Percentiles rank a stretch among this genome's conserved stretches.
Evolutionary conservation across 371 early-diverging fungal genomes (phyloP).

Genomic region (Mucor plumbeus): DNA sequence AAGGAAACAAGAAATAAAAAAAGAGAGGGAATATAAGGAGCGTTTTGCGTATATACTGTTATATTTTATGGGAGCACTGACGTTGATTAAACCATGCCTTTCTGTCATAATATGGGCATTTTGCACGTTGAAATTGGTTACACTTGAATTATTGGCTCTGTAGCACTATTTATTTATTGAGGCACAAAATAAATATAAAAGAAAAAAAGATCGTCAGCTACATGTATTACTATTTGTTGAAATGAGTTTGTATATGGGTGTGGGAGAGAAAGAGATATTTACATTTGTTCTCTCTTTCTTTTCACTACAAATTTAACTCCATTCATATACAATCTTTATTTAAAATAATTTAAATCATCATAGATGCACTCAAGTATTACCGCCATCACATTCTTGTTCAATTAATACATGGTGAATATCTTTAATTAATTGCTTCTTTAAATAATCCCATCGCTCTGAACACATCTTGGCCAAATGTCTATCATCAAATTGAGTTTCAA

Average conservation of each 20-base stretch:
- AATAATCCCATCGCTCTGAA: slow-evolving; percentile 26
- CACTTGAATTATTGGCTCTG: slow-evolving; percentile 21
- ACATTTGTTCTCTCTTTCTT: background rate
- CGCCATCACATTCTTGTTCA: background rate
- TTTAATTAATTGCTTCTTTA: slow-evolving; percentile 28
- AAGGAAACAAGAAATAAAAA: slow-evolving; percentile 5
- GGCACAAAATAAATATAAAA: background rate
- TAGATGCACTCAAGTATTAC: background rate
- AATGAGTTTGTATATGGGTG: background rate
- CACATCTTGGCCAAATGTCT: slow-evolving; percentile 31
- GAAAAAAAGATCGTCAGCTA: slow-evolving; percentile 18
- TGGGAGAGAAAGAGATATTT: background rate
- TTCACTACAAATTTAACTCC: background rate
- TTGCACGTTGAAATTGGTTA: slow-evolving; percentile 29
- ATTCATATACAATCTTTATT: background rate
- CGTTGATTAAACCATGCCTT: slow-evolving; percentile 32
- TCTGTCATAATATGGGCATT: slow-evolving; percentile 20
- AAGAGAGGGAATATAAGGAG: slow-evolving; percentile 10
- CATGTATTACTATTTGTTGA: background rate
- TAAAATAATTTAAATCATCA: background rate
- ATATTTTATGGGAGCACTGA: slow-evolving; percentile 29
- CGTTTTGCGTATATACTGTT: background rate
- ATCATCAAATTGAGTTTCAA: slow-evolving; percentile 21
- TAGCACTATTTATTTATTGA: slow-evolving; percentile 12
- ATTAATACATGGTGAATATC: slow-evolving; percentile 13